These are phyloP conservation scores for Fraxinus sp. DNA, from an alignment of 305 asterid genomes.

Conservation along the genomic window DNA sequence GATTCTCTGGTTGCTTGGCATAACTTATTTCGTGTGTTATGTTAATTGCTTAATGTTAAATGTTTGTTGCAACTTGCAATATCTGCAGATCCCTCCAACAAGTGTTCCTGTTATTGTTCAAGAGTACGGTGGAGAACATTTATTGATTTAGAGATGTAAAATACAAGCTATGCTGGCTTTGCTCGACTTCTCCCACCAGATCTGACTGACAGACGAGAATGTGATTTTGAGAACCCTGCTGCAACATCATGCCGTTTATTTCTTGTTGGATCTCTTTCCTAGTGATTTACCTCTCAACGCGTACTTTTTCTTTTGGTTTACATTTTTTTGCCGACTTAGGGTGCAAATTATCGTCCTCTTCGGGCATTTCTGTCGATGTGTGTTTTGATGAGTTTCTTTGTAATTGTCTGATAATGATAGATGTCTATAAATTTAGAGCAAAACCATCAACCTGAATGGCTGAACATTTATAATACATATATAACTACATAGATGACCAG, in stretches of 20 bases:
- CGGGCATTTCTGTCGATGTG: conserved; percentile 33
- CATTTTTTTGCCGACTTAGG: conserved; percentile 45
- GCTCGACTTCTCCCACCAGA: background rate
- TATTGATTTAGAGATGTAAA: conserved; percentile 50
- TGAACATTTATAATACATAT: background rate
- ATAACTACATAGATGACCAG: background rate
- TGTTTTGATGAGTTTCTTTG: background rate
- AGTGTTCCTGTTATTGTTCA: conserved; percentile 95
- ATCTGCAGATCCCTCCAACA: conserved; percentile 83
- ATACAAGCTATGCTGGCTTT: conserved; percentile 12
- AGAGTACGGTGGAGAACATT: conserved; percentile 67
- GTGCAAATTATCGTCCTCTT: conserved; percentile 69
- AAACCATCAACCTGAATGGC: background rate
- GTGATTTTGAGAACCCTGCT: conserved; percentile 16
- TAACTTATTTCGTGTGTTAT: background rate
- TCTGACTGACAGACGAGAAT: background rate
- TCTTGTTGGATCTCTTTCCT: conserved; percentile 16
- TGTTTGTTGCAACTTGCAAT: background rate
- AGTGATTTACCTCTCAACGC: background rate
- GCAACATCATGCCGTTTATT: conserved; percentile 11
- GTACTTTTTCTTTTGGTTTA: conserved; percentile 14
- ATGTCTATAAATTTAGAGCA: background rate
- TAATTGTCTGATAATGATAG: background rate
- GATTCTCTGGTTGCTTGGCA: background rate
- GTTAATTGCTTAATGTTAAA: background rate